Conservation (phyloP, 768 basidiomycete species). For the Tulasnella sp. region DNA sequence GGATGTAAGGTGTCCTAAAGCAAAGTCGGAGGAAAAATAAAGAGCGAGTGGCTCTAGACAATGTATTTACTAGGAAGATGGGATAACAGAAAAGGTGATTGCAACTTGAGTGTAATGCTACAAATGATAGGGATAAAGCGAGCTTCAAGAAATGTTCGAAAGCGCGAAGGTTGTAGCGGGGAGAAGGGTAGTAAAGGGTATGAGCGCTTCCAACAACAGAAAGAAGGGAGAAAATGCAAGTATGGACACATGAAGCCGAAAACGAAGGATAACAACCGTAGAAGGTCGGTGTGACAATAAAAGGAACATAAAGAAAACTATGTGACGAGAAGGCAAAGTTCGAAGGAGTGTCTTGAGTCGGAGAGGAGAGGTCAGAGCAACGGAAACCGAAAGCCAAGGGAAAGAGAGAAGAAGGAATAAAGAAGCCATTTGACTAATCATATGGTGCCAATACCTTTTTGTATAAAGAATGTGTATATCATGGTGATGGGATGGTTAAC, state of each 20-base stretch:
- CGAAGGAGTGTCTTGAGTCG: background rate
- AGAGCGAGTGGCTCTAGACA: background rate
- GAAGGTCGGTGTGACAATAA: constrained; percentile 1
- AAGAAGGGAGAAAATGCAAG: background rate
- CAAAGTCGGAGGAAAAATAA: no score
- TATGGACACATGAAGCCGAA: background rate
- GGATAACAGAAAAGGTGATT: background rate
- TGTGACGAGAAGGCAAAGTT: background rate
- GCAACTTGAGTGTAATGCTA: background rate
- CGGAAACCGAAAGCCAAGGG: background rate
- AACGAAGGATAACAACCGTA: background rate
- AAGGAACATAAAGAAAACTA: constrained; percentile 1
- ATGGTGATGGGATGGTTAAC: background rate
- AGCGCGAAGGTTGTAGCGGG: background rate
- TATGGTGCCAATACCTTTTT: background rate
- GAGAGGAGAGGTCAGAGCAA: background rate
- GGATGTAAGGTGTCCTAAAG: no score
- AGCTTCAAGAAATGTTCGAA: background rate
- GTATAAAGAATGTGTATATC: background rate
- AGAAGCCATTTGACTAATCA: background rate
- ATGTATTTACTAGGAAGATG: background rate
- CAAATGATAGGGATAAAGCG: background rate
- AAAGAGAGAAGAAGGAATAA: background rate
- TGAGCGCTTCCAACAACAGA: background rate
- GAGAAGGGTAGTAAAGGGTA: background rate